Base-by-base conservation (phyloP, 2,329 filamentous ascomycete species). In the Spiromastix sp. region DNA sequence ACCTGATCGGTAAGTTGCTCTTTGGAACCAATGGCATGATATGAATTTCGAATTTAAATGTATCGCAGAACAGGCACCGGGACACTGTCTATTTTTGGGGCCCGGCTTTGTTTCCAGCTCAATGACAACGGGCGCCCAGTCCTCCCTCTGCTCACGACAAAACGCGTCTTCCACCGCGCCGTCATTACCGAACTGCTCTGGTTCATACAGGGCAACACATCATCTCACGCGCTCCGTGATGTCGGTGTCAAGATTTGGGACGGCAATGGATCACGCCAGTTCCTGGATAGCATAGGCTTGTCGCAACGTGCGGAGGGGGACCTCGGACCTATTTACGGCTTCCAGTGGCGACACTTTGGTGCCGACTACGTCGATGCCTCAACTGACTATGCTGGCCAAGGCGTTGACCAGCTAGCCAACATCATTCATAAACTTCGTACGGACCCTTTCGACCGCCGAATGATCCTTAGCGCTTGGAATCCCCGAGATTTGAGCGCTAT, bases 341-440 rank as follows among this genome's bases (percentile, higher is more conserved):
- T 98, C 64, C 91, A 98, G 63, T 98, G 91, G 91, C 82, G 91
- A 3, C 89, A 96, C 61, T 98, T 98, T 52, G 91, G 91, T 33
- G 91, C 91, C 4, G 77, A 85, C 42, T 98, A 98, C 57, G 67
- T 79, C 12, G 81, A 89, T 52, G 72, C 79, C 10, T 68, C 77
- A 45, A 72, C 81, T 0, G 85, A 96, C 56, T 98, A 98, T 61
- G 71, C 76, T 0, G 86, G 84, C 0, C 71, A 93, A 56, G 91
- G 91, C 12, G 85, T 95, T 11, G 91, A 98, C 56, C 91, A 98
- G 66, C 70, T 98, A 24, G 82, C 83, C 11, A 82, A 93, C 41
- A 79, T 96, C n/a, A 76, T 98, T 22, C 67, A 82, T 51, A 95
- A 94, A 60, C 66, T 98, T 36, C 79, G 75, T 52, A 74, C 77